Conservation (phyloP, 495 filamentous ascomycete genomes). For the Xylaria curta region DNA sequence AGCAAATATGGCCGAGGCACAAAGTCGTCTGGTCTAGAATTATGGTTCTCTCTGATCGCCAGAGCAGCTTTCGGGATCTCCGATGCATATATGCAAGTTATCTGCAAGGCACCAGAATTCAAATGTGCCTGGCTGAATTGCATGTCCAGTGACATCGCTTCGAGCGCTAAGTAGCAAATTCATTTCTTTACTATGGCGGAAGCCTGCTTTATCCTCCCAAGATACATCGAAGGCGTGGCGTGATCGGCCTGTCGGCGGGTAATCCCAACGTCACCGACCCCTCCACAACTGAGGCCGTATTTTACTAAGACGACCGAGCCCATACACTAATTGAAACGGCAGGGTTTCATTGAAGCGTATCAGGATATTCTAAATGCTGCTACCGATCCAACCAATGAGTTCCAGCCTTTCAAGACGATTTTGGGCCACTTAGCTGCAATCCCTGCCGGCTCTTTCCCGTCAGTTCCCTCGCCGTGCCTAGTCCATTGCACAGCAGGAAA, state of each 20-base stretch:
- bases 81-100: not conserved
- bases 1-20: not conserved
- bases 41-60: not conserved
- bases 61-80: not conserved
- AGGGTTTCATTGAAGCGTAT: constrained; percentile 63
- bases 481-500: constrained; percentile 65
- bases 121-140: not conserved
- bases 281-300: not conserved
- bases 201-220: not conserved
- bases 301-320: not conserved
- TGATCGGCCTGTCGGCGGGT: not conserved
- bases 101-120: not conserved
- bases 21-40: not conserved
- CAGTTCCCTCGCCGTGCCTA: constrained; percentile 36
- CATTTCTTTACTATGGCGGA: not conserved
- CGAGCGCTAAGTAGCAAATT: not conserved
- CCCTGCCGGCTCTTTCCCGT: constrained; percentile 36
- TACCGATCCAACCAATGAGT: constrained; percentile 41
- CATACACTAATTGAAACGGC: not conserved
- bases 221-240: not conserved
- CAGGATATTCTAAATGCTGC: constrained; percentile 52
- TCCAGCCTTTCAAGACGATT: constrained; percentile 50
- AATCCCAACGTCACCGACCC: not conserved
- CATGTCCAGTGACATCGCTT: constrained; percentile 21
- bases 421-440: constrained; percentile 48